Base-by-base conservation (phyloP, 2,329 filamentous ascomycete species). In the Fusarium kyushuense region DNA sequence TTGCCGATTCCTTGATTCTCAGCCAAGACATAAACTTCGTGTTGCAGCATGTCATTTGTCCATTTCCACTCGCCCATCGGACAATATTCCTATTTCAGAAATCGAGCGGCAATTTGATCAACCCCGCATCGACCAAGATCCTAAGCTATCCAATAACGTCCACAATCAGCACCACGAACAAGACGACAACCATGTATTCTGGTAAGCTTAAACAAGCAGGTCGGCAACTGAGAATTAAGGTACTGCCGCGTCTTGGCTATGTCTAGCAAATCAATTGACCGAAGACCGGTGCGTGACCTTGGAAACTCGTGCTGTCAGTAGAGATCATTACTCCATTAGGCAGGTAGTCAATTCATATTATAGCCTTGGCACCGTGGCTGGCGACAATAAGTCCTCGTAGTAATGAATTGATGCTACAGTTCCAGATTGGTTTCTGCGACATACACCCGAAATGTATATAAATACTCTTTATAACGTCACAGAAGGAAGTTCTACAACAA, bases 241-340 rank as follows among this genome's bases (percentile, higher is more conserved):
- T 21, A 48, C 32, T 43, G 16, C 41, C 54, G 5, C 4, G 30
- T 10, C 45, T 59, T 55, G 51, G 46, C 40, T 17, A 29, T 16
- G 19, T 6, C 25, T 19, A 54, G 29, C 61, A 69, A 69, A 70
- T 69, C 66, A 69, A 5, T 49, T 21, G 10, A 25, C 14, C 25
- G 5, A 40, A 27, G 35, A 21, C 11, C 13, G 40, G 38, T 49
- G 62, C 66, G 62, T 70, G 66, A 69, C 53, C 54, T 45, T 49
- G 16, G 12, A 21, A 16, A 40, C n/a, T 27, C 27, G 7, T 23
- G 10, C 25, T 55, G 25, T 5, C n/a, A 13, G 7, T 17, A 52
- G 13, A 54, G 66, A 69, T 70, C 66, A 63, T 70, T 70, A 23
- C 62, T 33, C 0, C 21, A 56, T 70, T 49, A 48, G 66, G 66